Evolutionary conservation across 2,329 filamentous ascomycete species (phyloP).

Genomic region (Xylariaceae sp.): DNA sequence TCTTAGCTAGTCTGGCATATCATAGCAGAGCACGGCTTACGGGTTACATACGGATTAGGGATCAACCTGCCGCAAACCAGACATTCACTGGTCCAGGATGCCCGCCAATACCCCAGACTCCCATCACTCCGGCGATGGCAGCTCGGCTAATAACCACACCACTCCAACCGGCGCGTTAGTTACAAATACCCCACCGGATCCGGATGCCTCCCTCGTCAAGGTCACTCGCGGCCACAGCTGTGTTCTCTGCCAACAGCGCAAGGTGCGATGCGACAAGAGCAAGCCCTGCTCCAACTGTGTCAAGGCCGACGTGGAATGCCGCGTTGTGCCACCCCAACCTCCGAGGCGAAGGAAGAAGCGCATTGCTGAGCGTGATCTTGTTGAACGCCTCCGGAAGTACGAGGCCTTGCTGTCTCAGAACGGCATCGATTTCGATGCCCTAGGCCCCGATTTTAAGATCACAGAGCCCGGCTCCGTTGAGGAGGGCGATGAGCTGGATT

Average conservation of each 20-base stretch:
- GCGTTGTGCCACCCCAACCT: slow-evolving; percentile 52
- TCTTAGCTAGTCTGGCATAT: too few relatives aligned
- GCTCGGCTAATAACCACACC: slow-evolving; percentile 26
- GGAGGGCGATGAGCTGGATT: slow-evolving; percentile 52
- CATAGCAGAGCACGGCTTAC: slow-evolving; percentile 6
- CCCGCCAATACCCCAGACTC: slow-evolving; percentile 30
- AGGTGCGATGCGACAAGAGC: slow-evolving; percentile 68
- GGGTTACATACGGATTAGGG: not conserved
- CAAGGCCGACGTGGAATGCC: slow-evolving; percentile 57
- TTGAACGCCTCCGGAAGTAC: slow-evolving; percentile 64
- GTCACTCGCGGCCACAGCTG: slow-evolving; percentile 59
- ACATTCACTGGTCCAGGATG: slow-evolving; percentile 23
- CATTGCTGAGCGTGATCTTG: slow-evolving; percentile 63
- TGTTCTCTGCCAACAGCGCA: slow-evolving; percentile 69
- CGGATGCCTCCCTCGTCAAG: slow-evolving; percentile 45
- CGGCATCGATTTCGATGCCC: slow-evolving; percentile 62
- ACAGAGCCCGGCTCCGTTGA: slow-evolving; percentile 38
- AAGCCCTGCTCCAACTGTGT: slow-evolving; percentile 67
- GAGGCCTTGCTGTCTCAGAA: slow-evolving; percentile 61
- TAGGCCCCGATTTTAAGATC: slow-evolving; percentile 48
- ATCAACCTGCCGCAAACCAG: too few relatives aligned
- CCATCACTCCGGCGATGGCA: slow-evolving; percentile 27
- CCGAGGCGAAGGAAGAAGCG: slow-evolving; percentile 56
- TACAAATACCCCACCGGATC: slow-evolving; percentile 30
- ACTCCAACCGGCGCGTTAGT: slow-evolving; percentile 28